Evolutionary conservation across 345 rosid species (phyloP).

Genomic region (Cardamine chenopodiifolia): DNA sequence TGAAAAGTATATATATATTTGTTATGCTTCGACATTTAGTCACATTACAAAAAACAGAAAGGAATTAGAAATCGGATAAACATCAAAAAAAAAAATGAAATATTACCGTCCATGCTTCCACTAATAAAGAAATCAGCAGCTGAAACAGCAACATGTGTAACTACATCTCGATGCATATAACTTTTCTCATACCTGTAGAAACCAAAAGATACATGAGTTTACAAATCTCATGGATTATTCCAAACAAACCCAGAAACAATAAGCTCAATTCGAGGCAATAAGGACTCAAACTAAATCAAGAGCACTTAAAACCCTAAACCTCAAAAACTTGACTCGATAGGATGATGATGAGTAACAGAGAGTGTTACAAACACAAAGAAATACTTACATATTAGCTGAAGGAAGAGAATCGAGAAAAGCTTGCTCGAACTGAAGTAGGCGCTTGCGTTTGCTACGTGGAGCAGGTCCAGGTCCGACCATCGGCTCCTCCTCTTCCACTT

Average conservation of each 20-base stretch:
- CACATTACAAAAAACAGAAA: slow-evolving; percentile 10
- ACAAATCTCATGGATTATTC: not conserved
- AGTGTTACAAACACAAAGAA: not conserved
- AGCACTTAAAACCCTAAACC: slow-evolving; percentile 34
- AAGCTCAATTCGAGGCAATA: not conserved
- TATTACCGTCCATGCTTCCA: slow-evolving; percentile 86
- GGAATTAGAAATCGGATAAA: not conserved
- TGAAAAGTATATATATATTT: not conserved
- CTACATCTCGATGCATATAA: slow-evolving; percentile 97
- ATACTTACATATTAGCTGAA: slow-evolving; percentile 74
- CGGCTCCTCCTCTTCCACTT: slow-evolving; percentile 50
- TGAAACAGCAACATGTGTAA: slow-evolving; percentile 91
- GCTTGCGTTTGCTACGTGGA: slow-evolving; percentile 69
- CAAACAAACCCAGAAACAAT: not conserved
- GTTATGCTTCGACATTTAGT: not conserved
- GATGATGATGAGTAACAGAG: not conserved
- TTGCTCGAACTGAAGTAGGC: slow-evolving; percentile 91
- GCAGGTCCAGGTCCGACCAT: slow-evolving; percentile 83
- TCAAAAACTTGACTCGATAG: not conserved
- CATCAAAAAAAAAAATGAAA: not conserved
- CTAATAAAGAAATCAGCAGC: slow-evolving; percentile 90
- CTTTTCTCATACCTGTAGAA: slow-evolving; percentile 87
- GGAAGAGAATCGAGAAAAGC: slow-evolving; percentile 89
- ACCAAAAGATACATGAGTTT: not conserved
- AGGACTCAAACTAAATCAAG: not conserved